Evolutionary conservation across 2,329 filamentous ascomycete genomes (phyloP).

Genomic region (Balansia obtecta): DNA sequence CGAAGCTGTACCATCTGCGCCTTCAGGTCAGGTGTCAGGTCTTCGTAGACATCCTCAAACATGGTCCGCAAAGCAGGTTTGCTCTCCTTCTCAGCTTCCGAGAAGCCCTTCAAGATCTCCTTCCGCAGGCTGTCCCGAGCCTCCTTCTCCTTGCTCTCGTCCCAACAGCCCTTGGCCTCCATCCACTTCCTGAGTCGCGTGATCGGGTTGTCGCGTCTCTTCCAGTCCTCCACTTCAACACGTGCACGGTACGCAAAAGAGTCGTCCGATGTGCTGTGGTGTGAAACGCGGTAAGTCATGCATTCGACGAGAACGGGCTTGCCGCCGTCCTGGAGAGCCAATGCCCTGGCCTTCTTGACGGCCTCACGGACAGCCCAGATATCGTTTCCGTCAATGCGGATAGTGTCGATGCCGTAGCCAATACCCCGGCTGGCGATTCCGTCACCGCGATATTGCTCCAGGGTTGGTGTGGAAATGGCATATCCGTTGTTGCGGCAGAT

Average conservation of each 20-base stretch:
- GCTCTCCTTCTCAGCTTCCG: conserved; percentile 69
- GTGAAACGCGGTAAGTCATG: conserved; percentile 95
- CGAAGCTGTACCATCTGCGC: conserved; percentile 61
- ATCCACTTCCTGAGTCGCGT: conserved; percentile 82
- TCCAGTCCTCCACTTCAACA: conserved; percentile 94
- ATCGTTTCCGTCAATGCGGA: conserved; percentile 88
- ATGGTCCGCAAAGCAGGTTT: conserved; percentile 58
- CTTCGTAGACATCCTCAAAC: conserved; percentile 86
- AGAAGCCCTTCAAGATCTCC: conserved; percentile 73
- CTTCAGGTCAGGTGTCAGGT: conserved; percentile 66
- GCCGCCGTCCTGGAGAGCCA: conserved; percentile 71
- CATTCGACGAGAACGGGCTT: conserved; percentile 81
- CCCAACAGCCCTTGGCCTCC: conserved; percentile 72
- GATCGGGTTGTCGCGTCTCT: conserved; percentile 78
- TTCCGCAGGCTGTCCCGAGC: conserved; percentile 53
- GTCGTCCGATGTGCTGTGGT: conserved; percentile 95
- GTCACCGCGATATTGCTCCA: conserved; percentile 85
- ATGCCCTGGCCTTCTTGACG: conserved; percentile 61
- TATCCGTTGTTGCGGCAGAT: conserved; percentile 91
- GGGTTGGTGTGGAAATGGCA: conserved; percentile 77
- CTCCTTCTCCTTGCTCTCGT: conserved; percentile 69
- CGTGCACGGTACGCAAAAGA: conserved; percentile 90
- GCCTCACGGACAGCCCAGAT: conserved; percentile 79
- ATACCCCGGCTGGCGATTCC: conserved; percentile 79
- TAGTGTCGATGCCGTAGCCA: conserved; percentile 88